phyloP scores from a whole-genome alignment of 805 yeast species.

The Barnettozyma botsteinii region DNA sequence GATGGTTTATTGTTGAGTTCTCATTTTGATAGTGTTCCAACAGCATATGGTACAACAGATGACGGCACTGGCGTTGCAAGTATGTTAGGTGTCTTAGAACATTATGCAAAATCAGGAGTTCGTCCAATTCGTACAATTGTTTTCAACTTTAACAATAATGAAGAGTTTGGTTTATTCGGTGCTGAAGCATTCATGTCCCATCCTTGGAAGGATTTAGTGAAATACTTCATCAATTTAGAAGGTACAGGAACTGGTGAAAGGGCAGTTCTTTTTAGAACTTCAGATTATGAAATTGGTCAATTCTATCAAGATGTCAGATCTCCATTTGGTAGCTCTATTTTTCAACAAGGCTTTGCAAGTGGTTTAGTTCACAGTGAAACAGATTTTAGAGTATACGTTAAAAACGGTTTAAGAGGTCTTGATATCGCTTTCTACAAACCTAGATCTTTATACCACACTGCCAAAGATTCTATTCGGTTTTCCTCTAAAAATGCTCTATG shows the following conservation, averaged over 20 bases:
- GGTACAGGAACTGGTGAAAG: slow-evolving; percentile 86
- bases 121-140: slow-evolving; percentile 69
- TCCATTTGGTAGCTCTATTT: slow-evolving; percentile 76
- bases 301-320: slow-evolving; percentile 46
- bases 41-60: slow-evolving; percentile 84
- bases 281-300: slow-evolving; percentile 66
- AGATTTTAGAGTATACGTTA: slow-evolving; percentile 68
- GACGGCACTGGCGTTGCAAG: slow-evolving; percentile 89
- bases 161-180: slow-evolving; percentile 83
- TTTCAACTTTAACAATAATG: slow-evolving; percentile 84
- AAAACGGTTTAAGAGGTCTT: slow-evolving; percentile 71
- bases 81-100: slow-evolving; percentile 61
- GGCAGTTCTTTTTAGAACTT: slow-evolving; percentile 76
- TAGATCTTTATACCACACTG: slow-evolving; percentile 77
- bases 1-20: slow-evolving; percentile 76
- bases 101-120: slow-evolving; percentile 31
- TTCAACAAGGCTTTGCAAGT: slow-evolving; percentile 79
- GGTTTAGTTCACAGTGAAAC: slow-evolving; percentile 75
- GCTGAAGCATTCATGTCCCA: slow-evolving; percentile 69
- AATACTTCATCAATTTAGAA: slow-evolving; percentile 73
- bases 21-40: slow-evolving; percentile 86
- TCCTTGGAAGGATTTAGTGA: slow-evolving; percentile 59
- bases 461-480: slow-evolving; percentile 59
- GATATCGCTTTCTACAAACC: slow-evolving; percentile 90
- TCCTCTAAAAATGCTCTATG: slow-evolving; percentile 65